Evolutionary conservation across 2,329 filamentous ascomycete species (phyloP).

Genomic region (Chaetomiaceae sp.): DNA sequence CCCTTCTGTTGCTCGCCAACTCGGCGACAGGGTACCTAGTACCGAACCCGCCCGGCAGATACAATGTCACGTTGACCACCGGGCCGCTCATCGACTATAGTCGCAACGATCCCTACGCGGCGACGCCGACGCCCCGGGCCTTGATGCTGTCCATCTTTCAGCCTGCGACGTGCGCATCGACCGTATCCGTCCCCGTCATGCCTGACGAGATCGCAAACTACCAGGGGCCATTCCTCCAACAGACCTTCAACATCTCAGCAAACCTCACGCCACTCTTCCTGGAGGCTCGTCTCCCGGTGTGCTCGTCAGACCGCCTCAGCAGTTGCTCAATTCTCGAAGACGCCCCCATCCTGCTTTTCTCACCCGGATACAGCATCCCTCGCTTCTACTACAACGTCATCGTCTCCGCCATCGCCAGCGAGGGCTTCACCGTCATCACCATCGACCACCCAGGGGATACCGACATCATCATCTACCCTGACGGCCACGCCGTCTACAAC

Average conservation of each 20-base stretch:
- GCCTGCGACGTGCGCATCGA: slow-evolving; percentile 6
- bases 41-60: slow-evolving; percentile 4
- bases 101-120: slow-evolving; percentile 7
- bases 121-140: slow-evolving; percentile 7
- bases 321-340: not conserved
- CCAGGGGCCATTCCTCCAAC: slow-evolving; percentile 3
- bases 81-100: slow-evolving; percentile 6
- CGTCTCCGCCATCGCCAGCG: slow-evolving; percentile 7
- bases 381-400: slow-evolving; percentile 8
- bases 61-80: slow-evolving; percentile 7
- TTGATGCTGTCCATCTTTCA: slow-evolving; percentile 10
- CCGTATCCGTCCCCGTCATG: slow-evolving; percentile 2
- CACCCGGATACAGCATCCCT: slow-evolving; percentile 5
- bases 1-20: not conserved
- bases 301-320: not conserved
- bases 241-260: slow-evolving; percentile 9
- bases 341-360: slow-evolving; percentile 7
- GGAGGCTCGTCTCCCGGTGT: slow-evolving; percentile 9
- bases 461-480: slow-evolving; percentile 6
- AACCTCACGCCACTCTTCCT: slow-evolving; percentile 6
- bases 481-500: slow-evolving; percentile 5
- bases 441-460: slow-evolving; percentile 8
- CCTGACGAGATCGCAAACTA: slow-evolving; percentile 5
- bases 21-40: not conserved
- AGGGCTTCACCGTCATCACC: slow-evolving; percentile 8